phyloP scores from a whole-genome alignment of 805 yeast species.

The Saccharomyces paradoxus region DNA sequence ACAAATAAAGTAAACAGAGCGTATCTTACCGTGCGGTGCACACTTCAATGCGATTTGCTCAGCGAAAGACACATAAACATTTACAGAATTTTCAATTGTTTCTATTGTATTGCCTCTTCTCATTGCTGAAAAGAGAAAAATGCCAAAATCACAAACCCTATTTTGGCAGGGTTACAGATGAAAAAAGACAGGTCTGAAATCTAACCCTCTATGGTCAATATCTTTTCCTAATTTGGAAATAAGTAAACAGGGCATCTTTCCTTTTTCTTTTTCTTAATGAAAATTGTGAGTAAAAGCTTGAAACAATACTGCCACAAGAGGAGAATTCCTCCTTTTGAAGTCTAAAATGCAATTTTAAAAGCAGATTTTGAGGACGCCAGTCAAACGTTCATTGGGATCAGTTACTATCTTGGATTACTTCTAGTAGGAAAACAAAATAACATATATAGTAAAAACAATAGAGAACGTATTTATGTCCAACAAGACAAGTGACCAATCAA shows the following conservation, averaged over 20 bases:
- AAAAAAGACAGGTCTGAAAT: neutral
- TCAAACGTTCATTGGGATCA: neutral
- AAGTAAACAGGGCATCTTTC: conserved; percentile 2
- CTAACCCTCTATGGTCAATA: neutral
- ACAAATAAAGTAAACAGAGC: neutral
- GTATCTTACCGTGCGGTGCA: neutral
- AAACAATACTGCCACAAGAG: neutral
- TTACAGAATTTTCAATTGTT: neutral
- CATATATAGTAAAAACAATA: neutral
- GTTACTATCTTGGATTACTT: neutral
- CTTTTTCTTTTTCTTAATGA: neutral
- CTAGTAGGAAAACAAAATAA: neutral
- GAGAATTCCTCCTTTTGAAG: neutral
- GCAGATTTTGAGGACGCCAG: neutral
- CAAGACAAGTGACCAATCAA: neutral
- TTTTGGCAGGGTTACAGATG: neutral
- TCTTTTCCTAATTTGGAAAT: conserved; percentile 3
- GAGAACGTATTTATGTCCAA: neutral
- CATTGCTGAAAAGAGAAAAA: neutral
- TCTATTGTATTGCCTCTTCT: neutral
- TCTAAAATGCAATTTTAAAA: neutral
- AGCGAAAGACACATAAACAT: neutral
- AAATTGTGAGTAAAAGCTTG: neutral
- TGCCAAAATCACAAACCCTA: neutral
- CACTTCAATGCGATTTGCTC: neutral